phyloP scores from a whole-genome alignment of 768 basidiomycete species.

The Rhodotorula sphaerocarpa region DNA sequence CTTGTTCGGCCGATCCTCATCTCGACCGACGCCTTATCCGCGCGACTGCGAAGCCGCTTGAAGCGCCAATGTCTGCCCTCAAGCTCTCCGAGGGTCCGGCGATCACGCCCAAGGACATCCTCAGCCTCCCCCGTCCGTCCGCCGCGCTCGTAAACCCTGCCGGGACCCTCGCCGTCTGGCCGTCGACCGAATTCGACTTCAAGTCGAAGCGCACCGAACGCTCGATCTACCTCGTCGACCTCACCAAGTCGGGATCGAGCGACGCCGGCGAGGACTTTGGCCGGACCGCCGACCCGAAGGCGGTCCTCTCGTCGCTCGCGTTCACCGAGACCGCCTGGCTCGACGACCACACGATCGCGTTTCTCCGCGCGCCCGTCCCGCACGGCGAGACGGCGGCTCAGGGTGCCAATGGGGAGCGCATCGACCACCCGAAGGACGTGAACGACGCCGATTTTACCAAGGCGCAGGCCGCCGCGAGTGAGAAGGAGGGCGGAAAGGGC shows the following conservation, averaged over 20 bases:
- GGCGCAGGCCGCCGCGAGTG: background rate
- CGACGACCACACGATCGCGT: constrained; percentile 31
- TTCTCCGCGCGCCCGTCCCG: constrained; percentile 13
- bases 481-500: constrained; percentile 20
- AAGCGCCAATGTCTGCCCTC: background rate
- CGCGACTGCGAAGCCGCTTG: background rate
- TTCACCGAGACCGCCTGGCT: constrained; percentile 34
- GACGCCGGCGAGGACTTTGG: background rate
- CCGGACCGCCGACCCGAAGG: background rate
- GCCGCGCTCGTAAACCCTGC: constrained; percentile 14
- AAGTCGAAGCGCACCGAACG: constrained; percentile 1
- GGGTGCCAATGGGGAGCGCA: background rate
- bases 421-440: constrained; percentile 15
- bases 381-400: background rate
- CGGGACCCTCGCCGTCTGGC: constrained; percentile 29
- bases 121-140: constrained; percentile 32
- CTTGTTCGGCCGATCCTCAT: too few species aligned
- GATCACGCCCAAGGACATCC: constrained; percentile 27
- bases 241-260: background rate
- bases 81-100: background rate
- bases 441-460: constrained; percentile 19
- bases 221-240: constrained; percentile 16
- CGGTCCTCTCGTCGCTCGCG: constrained; percentile 21
- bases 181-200: constrained; percentile 21
- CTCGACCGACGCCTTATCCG: too few species aligned